A percentile compares a stretch with the other conserved stretches of the same genome.
Evolutionary conservation across 257 asterid species (phyloP).

Genomic region (Osmanthus fragrans): DNA sequence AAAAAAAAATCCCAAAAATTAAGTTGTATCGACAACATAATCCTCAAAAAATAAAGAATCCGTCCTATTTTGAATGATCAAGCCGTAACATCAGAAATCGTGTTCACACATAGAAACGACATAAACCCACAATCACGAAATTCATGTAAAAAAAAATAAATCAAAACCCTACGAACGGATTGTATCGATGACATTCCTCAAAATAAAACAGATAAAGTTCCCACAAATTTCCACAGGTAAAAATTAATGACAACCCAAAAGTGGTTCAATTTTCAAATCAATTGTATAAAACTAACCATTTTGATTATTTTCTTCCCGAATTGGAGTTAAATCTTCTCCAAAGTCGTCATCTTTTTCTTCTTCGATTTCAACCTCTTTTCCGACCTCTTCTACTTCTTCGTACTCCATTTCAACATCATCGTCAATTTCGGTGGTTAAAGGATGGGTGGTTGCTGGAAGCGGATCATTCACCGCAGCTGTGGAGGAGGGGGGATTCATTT

Average conservation of each 20-base stretch:
- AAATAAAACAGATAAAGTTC: background rate
- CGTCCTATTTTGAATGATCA: background rate
- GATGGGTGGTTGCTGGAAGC: background rate
- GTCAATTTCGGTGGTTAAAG: background rate
- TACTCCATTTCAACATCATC: background rate
- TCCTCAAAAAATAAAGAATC: background rate
- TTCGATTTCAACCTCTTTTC: conserved; percentile 39
- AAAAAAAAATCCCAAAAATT: background rate
- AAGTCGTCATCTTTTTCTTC: conserved; percentile 32
- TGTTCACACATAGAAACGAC: background rate
- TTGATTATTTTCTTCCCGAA: conserved; percentile 27
- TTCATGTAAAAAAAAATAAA: background rate
- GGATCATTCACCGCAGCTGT: background rate
- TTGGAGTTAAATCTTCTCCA: conserved; percentile 36
- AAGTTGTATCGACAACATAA: background rate
- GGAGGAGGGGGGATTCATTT: background rate
- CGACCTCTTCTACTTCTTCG: background rate
- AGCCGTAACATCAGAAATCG: background rate
- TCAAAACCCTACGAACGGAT: background rate
- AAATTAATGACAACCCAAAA: background rate
- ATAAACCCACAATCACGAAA: background rate
- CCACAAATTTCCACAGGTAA: background rate
- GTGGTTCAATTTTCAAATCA: background rate
- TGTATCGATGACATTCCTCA: background rate
- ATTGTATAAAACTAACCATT: conserved; percentile 39